Evolutionary conservation across 306 rosid genomes (phyloP), one percentile per base, ranked within the genome.

Genomic region (Cicer chorassanicum): DNA sequence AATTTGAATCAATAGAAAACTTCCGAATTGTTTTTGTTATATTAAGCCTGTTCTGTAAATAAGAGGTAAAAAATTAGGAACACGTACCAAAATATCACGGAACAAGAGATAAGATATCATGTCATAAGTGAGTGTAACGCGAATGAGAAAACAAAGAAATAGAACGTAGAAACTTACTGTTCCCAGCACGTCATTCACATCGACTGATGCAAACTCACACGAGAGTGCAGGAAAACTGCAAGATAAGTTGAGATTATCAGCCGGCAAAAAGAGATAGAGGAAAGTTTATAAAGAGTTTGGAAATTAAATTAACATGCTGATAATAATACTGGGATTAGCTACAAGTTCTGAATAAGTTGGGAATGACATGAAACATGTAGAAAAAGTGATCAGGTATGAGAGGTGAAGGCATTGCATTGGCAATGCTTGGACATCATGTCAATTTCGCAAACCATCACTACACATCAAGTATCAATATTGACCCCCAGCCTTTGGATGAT

Each of bases 141-240:
- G 24, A 42, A 66, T 54, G 36, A 55, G 46, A 73, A 76, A 81
- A 77, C 40, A 36, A 81, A 82, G 77, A 45, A 62, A 80, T 44
- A 21, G 71, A 18, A 45, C 13, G 56, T 40, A 80, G 82, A 84
- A 78, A 87, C 98, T 94, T 91, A 94, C 98, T 81, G 98, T 94
- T 86, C 98, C 98, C 77, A 91, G 78, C 83, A 94, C 88, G 41
- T 94, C 98, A 74, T 90, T 85, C 84, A 94, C 87, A 71, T 94
- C 98, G 57, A 94, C 84, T 18, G 98, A 89, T 75, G 97, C 97
- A 86, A 94, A 94, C 83, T 94, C 98, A 80, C 98, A 94, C 44
- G 98, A 90, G 54, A 94, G 98, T 29, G 92, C 87, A 73, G 95
- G 96, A 77, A 91, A 91, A 86, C 98, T 94, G 78, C 93, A 87